Percentiles rank a stretch among this genome's conserved stretches.
phyloP scores from a whole-genome alignment of 1,284 basidiomycete genomes.

The Apiotrichum laibachii region DNA sequence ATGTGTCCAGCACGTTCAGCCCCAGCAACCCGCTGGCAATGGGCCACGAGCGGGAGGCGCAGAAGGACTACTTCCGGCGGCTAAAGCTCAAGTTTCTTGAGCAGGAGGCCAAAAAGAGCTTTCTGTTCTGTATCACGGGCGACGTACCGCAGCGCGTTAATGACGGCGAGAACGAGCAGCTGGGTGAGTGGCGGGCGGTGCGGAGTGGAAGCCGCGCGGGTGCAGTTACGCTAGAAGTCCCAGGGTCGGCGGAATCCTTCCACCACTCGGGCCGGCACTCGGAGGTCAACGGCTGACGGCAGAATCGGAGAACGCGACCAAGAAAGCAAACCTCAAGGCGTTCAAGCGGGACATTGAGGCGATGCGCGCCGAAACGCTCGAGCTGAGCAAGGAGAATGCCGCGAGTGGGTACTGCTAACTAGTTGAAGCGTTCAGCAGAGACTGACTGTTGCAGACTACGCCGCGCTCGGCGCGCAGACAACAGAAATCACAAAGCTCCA shows the following conservation, averaged over 20 bases:
- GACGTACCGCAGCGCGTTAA: conserved; percentile 71
- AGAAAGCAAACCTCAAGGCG: conserved; percentile 65
- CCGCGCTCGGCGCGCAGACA: conserved; percentile 47
- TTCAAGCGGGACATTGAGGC: conserved; percentile 64
- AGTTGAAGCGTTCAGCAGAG: not conserved
- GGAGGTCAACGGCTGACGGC: conserved; percentile 29
- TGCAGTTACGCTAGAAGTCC: not conserved
- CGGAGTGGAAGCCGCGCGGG: not conserved
- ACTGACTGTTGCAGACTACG: conserved; percentile 28
- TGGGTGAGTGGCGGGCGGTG: conserved; percentile 33
- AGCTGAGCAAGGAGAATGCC: conserved; percentile 35
- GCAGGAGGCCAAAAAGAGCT: conserved; percentile 80
- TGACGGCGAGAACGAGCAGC: conserved; percentile 67
- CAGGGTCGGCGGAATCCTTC: not conserved
- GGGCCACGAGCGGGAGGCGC: conserved; percentile 39
- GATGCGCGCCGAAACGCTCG: conserved; percentile 61
- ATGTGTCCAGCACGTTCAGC: conserved; percentile 30
- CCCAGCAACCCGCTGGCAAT: conserved; percentile 42
- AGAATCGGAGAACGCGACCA: conserved; percentile 61
- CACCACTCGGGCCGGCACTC: too few relatives aligned
- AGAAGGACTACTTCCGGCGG: conserved; percentile 66
- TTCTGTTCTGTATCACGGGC: conserved; percentile 75
- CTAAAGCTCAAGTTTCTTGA: conserved; percentile 82
- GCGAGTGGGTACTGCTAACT: conserved; percentile 27
- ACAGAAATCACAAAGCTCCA: conserved; percentile 61